A percentile compares a stretch with the other conserved stretches of the same genome.
Conservation (phyloP, 2,329 filamentous ascomycete genomes). For the Xylariaceae sp. region DNA sequence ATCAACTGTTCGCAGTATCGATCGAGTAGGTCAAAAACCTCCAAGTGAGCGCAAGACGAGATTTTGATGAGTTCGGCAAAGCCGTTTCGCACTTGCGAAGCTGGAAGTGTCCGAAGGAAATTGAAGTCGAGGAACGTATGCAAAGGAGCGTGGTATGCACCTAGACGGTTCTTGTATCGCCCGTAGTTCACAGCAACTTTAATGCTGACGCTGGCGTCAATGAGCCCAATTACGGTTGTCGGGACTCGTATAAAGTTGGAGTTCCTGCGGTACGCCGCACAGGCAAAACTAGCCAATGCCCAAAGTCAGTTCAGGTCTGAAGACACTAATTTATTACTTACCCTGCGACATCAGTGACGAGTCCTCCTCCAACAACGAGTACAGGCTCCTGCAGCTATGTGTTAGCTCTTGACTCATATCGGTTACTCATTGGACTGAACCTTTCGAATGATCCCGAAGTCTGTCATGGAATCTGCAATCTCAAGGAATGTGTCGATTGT, state of each 20-base stretch:
- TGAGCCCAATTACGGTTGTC: conserved; percentile 72
- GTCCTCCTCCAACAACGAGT: conserved; percentile 64
- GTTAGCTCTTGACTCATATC: not conserved
- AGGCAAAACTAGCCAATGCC: conserved; percentile 56
- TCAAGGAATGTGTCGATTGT: conserved; percentile 66
- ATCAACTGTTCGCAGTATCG: conserved; percentile 68
- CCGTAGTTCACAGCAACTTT: conserved; percentile 78
- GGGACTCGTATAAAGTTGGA: conserved; percentile 73
- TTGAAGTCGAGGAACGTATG: conserved; percentile 73
- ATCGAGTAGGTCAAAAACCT: conserved; percentile 66
- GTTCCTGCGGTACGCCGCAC: conserved; percentile 68
- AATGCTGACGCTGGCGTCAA: conserved; percentile 73
- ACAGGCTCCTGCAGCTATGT: conserved; percentile 53
- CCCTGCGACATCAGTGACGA: conserved; percentile 71
- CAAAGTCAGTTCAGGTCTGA: conserved; percentile 7
- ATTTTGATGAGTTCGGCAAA: conserved; percentile 78
- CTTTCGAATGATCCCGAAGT: conserved; percentile 68
- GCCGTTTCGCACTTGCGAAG: conserved; percentile 68
- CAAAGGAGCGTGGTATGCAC: conserved; percentile 69
- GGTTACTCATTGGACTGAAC: conserved; percentile 24
- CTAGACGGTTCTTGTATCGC: conserved; percentile 72
- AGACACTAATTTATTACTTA: conserved; percentile 41
- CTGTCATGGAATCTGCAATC: conserved; percentile 72
- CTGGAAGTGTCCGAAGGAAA: conserved; percentile 66
- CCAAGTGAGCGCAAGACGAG: conserved; percentile 64